Conservation (phyloP, 768 basidiomycete species). For the Termitomyces sp. region DNA sequence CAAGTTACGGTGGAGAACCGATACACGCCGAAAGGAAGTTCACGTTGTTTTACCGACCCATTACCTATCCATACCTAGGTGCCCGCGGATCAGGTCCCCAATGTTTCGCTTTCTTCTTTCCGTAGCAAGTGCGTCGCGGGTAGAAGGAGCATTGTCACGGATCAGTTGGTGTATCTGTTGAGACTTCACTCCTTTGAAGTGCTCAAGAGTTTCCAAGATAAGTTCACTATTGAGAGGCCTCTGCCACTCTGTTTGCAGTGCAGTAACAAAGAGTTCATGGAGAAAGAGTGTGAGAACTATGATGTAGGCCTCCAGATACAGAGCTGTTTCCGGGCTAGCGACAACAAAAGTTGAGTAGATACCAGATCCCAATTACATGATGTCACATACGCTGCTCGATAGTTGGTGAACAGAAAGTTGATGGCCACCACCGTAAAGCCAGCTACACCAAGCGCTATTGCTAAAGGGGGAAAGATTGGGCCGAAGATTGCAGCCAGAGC, state of each 20-base stretch:
- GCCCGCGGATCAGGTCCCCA: neutral
- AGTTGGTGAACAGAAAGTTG: neutral
- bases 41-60: neutral
- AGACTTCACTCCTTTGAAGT: neutral
- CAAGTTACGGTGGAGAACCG: neutral
- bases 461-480: slow-evolving; percentile 6
- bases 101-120: neutral
- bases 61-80: neutral
- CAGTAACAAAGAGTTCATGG: slow-evolving; percentile 10
- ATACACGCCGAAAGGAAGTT: neutral
- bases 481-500: slow-evolving; percentile 2
- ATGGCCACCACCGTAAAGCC: neutral
- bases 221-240: neutral
- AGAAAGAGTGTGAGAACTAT: slow-evolving; percentile 14
- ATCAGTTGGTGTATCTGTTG: neutral
- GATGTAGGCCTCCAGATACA: slow-evolving; percentile 15
- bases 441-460: slow-evolving; percentile 2
- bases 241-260: neutral
- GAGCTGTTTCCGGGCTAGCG: neutral
- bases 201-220: neutral
- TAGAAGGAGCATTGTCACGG: neutral
- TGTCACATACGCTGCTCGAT: neutral
- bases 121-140: neutral
- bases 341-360: neutral
- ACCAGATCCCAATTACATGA: neutral